Base-by-base conservation (phyloP, 768 basidiomycete genomes). In the Phaeotremella fagi region DNA sequence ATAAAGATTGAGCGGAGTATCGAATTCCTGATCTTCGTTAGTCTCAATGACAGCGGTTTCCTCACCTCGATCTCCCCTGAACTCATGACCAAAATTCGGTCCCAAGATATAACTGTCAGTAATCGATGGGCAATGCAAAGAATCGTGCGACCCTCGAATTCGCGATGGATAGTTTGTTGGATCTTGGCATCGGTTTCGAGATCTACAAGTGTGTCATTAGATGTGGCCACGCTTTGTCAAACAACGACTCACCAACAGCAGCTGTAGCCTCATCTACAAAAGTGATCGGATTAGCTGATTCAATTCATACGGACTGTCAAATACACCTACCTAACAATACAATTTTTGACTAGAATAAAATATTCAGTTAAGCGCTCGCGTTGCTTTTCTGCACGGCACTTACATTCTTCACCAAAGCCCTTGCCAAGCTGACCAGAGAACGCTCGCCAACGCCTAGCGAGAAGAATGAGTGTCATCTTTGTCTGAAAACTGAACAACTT, bases 111-210 rank as follows among this genome's bases (percentile, higher is more conserved):
- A 66, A 92, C 89, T 1, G 90, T 92, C 24, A 84, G 81, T 50
- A 92, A 75, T 11, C 90, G 86, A 70, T 92, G 88, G 83, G 68
- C 42, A 53, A 91, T 90, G 71, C 87, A 90, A 4, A 91, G 74
- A 41, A 91, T 81, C 0, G 91, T 92, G 54, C 85, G 83, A 68
- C 88, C 85, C 42, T 78, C 74, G 76, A 94, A 95, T 77, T 92
- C 88, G 48, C 79, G 79, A 0, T 86, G 81, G 53, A 97, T 94
- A 11, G 90, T 92, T 54, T 85, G 80, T 70, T 95, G 90, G 50
- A 97, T 90, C 66, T 85, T 86, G 52, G 82, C 78, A 75, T 94
- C 91, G 0, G 88, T 92, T 71, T 87, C 88, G 63, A 90, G 88
- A 54, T 77, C 76, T 46, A n/a, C n/a, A n/a, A n/a, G n/a, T 29